Conservation (phyloP, 139 green algal genomes). For the Coelastrella sp. region DNA sequence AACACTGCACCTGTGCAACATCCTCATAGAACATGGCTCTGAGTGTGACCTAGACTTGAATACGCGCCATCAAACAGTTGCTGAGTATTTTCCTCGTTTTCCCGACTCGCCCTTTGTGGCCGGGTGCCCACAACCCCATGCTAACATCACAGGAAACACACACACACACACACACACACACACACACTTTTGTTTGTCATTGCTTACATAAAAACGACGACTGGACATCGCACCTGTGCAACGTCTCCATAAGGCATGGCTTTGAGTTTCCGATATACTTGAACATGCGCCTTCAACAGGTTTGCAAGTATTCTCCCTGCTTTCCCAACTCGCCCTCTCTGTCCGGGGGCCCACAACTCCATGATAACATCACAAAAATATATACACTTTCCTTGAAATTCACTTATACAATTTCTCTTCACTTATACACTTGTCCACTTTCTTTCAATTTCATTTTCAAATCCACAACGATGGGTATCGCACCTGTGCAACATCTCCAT, state of each 20-base stretch:
- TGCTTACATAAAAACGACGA: too few species aligned
- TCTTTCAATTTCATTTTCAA: too few species aligned
- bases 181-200: too few species aligned
- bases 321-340: slow-evolving; percentile 37
- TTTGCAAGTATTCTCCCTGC: slow-evolving; percentile 42
- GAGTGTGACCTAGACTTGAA: slow-evolving; percentile 71
- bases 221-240: not conserved
- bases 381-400: too few species aligned
- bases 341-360: slow-evolving; percentile 72
- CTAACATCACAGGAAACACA: slow-evolving; percentile 70
- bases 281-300: slow-evolving; percentile 64
- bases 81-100: slow-evolving; percentile 29
- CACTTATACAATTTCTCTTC: too few species aligned
- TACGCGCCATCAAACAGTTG: slow-evolving; percentile 63
- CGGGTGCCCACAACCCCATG: slow-evolving; percentile 73
- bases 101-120: slow-evolving; percentile 44
- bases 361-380: slow-evolving; percentile 71
- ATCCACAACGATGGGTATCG: not conserved
- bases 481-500: slow-evolving; percentile 29
- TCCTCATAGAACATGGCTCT: slow-evolving; percentile 65
- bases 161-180: too few species aligned
- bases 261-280: slow-evolving; percentile 78
- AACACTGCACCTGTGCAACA: not conserved
- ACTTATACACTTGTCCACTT: too few species aligned
- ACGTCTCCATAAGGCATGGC: slow-evolving; percentile 51